These are phyloP conservation scores for Cymodocea nodosa DNA, from an alignment of 116 monocot genomes.

Conservation along the genomic window DNA sequence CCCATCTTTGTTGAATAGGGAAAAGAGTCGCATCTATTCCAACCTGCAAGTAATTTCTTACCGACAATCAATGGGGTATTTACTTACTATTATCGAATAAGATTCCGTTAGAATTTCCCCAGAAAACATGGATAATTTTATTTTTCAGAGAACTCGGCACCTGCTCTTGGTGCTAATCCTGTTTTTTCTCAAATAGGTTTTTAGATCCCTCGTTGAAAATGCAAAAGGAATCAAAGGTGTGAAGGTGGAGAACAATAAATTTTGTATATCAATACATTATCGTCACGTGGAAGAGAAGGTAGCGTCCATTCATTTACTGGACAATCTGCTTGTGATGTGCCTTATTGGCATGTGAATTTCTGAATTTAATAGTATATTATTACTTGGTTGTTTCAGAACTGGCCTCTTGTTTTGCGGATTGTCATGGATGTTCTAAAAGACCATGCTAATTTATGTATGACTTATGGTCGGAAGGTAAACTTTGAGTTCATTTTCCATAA, in stretches of 20 bases:
- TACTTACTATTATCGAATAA: no score
- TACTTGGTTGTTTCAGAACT: constrained; percentile 27
- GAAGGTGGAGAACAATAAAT: constrained; percentile 87
- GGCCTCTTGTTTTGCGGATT: constrained; percentile 39
- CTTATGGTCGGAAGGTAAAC: constrained; percentile 81
- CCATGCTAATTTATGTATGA: constrained; percentile 61
- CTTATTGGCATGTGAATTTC: background rate
- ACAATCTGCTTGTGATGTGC: background rate
- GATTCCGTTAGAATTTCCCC: background rate
- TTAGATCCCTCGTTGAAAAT: constrained; percentile 51
- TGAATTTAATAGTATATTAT: background rate
- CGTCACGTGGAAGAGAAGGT: constrained; percentile 80
- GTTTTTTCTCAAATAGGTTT: constrained; percentile 34
- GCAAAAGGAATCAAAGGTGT: constrained; percentile 62
- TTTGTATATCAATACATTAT: constrained; percentile 94
- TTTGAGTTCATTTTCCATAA: background rate
- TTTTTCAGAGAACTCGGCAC: background rate
- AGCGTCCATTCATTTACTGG: background rate
- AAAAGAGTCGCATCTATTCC: constrained; percentile 49
- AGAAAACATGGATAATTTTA: background rate
- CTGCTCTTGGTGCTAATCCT: no score
- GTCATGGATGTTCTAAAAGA: constrained; percentile 49
- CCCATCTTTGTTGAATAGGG: constrained; percentile 14
- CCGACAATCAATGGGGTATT: constrained; percentile 62
- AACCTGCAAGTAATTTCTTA: constrained; percentile 74